phyloP scores from a whole-genome alignment of 768 basidiomycete genomes.

The Amanita brunnescens region DNA sequence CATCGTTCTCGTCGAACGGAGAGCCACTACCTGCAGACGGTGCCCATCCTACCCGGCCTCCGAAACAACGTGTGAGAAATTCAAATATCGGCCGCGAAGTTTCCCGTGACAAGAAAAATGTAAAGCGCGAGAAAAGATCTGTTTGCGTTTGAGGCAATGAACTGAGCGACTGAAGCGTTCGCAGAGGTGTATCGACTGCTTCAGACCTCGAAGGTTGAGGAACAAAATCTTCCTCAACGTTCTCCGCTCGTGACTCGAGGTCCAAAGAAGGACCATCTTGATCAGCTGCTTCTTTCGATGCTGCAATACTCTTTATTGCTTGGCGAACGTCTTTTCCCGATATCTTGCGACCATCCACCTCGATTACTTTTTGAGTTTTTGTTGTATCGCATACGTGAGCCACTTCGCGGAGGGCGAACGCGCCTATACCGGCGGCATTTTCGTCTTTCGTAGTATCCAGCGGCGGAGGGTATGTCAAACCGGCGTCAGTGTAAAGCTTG shows the following conservation, averaged over 20 bases:
- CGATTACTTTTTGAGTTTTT: slow-evolving; percentile 38
- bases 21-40: slow-evolving; percentile 74
- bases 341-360: slow-evolving; percentile 33
- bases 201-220: slow-evolving; percentile 46
- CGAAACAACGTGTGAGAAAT: slow-evolving; percentile 87
- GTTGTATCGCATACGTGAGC: slow-evolving; percentile 27
- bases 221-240: slow-evolving; percentile 62
- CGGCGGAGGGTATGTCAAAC: slow-evolving; percentile 92
- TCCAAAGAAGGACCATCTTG: slow-evolving; percentile 30
- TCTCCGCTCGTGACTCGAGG: slow-evolving; percentile 23
- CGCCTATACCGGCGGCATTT: slow-evolving; percentile 78
- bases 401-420: slow-evolving; percentile 66
- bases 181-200: slow-evolving; percentile 37
- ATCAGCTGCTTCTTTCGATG: slow-evolving; percentile 19
- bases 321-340: slow-evolving; percentile 49
- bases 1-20: slow-evolving; percentile 67
- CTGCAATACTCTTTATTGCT: slow-evolving; percentile 48
- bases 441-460: slow-evolving; percentile 80
- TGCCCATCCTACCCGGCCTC: slow-evolving; percentile 89
- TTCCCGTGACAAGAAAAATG: slow-evolving; percentile 92
- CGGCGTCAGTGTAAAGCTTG: slow-evolving; percentile 94
- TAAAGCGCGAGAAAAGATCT: slow-evolving; percentile 76
- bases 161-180: slow-evolving; percentile 61
- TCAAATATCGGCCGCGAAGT: slow-evolving; percentile 88
- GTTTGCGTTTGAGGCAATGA: slow-evolving; percentile 48